Evolutionary conservation across 345 rosid genomes (phyloP).

Genomic region (Melaleuca alternifolia): DNA sequence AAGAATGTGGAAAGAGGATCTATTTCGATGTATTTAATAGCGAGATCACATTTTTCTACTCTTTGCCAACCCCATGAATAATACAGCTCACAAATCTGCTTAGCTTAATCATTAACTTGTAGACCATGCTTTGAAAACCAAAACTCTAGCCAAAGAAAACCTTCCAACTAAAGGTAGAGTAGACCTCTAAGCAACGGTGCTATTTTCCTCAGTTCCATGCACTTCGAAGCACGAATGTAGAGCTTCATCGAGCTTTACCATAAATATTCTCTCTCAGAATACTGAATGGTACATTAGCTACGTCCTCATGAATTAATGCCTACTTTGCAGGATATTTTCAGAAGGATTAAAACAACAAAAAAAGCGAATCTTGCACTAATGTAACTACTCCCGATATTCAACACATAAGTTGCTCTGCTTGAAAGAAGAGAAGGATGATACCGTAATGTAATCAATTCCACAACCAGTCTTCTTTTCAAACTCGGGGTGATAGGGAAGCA

Average conservation of each 20-base stretch:
- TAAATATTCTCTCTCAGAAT: background rate
- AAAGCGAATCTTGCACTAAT: background rate
- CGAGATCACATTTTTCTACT: background rate
- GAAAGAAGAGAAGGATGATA: slow-evolving; percentile 15
- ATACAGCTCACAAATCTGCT: background rate
- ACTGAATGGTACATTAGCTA: background rate
- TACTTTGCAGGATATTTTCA: background rate
- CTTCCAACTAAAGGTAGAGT: background rate
- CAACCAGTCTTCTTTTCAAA: slow-evolving; percentile 70
- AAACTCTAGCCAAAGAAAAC: background rate
- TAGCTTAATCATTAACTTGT: background rate
- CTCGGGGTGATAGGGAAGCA: slow-evolving; percentile 87
- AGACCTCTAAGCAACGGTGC: background rate
- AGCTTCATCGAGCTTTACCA: background rate
- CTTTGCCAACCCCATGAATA: background rate
- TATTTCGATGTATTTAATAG: background rate
- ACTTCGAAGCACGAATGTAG: background rate
- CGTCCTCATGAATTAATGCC: background rate
- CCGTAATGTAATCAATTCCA: slow-evolving; percentile 77
- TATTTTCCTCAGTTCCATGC: background rate
- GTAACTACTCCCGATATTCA: background rate
- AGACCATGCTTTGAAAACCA: too few species aligned
- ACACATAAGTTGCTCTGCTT: background rate
- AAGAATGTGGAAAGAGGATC: background rate
- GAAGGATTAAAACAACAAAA: background rate